phyloP scores from a whole-genome alignment of 805 yeast species.

The Nakazawaea populi region DNA sequence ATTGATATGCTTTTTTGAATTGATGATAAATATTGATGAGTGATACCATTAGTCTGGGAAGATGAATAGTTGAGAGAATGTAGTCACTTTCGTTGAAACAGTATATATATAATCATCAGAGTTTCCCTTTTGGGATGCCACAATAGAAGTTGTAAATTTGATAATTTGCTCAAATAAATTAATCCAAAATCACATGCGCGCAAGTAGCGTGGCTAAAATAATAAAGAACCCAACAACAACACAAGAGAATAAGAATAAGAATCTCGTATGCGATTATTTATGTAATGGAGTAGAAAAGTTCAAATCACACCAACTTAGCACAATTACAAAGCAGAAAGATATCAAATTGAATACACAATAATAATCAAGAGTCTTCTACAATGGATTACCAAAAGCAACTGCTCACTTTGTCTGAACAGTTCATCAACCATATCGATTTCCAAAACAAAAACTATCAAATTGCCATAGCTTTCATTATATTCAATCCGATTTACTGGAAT shows the following conservation, averaged over 20 bases:
- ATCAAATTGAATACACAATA: neutral
- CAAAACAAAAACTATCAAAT: constrained; percentile 12
- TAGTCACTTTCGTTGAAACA: too few species aligned
- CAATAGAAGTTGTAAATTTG: neutral
- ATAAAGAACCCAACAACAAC: too few species aligned
- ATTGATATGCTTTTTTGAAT: too few species aligned
- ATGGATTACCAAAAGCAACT: constrained; percentile 7
- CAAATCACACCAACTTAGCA: neutral
- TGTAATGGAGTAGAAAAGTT: neutral
- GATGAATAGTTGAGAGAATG: too few species aligned
- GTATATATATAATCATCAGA: neutral
- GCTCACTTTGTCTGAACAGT: constrained; percentile 9
- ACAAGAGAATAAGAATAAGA: too few species aligned
- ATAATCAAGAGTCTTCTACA: neutral
- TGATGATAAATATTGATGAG: too few species aligned
- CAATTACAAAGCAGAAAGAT: neutral
- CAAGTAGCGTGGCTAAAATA: too few species aligned
- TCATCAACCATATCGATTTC: constrained; percentile 9
- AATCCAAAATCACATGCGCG: constrained; percentile 1
- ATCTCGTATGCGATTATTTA: neutral
- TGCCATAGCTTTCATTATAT: constrained; percentile 64
- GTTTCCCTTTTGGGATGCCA: constrained; percentile 4
- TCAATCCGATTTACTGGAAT: constrained; percentile 97
- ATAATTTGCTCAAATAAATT: too few species aligned
- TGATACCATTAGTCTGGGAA: too few species aligned